These are phyloP conservation scores for Powellomyces hirtus DNA, from an alignment of 192 early-diverging fungal genomes.

Conservation along the genomic window DNA sequence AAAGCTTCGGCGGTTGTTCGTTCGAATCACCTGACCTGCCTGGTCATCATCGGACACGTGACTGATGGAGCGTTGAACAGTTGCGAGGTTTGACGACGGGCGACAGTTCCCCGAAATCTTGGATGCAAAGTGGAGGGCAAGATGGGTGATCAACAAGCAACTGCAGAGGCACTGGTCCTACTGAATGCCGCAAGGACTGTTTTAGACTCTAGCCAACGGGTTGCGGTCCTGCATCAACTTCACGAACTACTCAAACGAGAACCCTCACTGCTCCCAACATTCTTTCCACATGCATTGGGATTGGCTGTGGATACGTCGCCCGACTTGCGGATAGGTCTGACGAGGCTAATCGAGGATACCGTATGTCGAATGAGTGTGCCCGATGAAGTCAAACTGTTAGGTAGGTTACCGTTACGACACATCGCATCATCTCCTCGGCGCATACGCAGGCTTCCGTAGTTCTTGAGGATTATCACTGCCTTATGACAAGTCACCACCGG, in stretches of 20 bases:
- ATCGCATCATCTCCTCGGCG: too few relatives aligned
- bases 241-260: slow-evolving; percentile 20
- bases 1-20: too few relatives aligned
- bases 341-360: slow-evolving; percentile 21
- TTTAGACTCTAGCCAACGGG: slow-evolving; percentile 1
- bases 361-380: slow-evolving; percentile 14
- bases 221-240: slow-evolving; percentile 18
- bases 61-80: too few relatives aligned
- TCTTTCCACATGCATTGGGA: slow-evolving; percentile 20
- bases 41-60: too few relatives aligned
- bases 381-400: slow-evolving; percentile 13
- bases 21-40: too few relatives aligned
- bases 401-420: slow-evolving; percentile 7
- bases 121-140: not conserved
- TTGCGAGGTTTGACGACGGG: too few relatives aligned
- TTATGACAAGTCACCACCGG: not conserved
- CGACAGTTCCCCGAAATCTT: too few relatives aligned
- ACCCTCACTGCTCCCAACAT: slow-evolving; percentile 9
- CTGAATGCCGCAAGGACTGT: slow-evolving; percentile 9
- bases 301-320: slow-evolving; percentile 22
- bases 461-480: not conserved
- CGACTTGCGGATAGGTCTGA: slow-evolving; percentile 13
- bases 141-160: not conserved
- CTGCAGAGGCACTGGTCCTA: slow-evolving; percentile 9
- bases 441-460: too few relatives aligned